These are phyloP conservation scores for Adansonia madagascariensis DNA, from an alignment of 441 rosid species.

Conservation along the genomic window DNA sequence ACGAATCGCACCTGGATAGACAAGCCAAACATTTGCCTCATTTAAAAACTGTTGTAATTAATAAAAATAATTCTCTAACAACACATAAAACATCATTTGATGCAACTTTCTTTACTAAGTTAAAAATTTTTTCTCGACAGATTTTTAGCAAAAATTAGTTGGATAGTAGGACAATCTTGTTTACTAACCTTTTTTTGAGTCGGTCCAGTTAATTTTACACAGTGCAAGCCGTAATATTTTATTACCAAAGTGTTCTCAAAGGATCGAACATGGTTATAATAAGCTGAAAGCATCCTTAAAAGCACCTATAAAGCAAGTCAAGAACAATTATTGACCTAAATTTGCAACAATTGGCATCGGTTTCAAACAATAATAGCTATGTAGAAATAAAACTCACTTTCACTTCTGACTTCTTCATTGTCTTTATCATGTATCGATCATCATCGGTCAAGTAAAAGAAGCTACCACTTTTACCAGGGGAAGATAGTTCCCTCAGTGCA, in stretches of 20 bases:
- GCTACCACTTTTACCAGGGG: conserved; percentile 85
- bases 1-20: conserved; percentile 59
- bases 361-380: background rate
- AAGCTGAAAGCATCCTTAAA: conserved; percentile 70
- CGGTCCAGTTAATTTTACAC: conserved; percentile 62
- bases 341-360: background rate
- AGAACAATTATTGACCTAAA: background rate
- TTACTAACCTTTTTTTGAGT: conserved; percentile 58
- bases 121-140: background rate
- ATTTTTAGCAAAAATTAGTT: background rate
- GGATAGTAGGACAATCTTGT: background rate
- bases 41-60: no score
- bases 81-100: background rate
- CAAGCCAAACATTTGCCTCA: background rate
- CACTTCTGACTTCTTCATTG: conserved; percentile 70
- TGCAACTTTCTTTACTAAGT: background rate
- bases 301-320: conserved; percentile 43
- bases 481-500: conserved; percentile 75
- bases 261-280: conserved; percentile 65
- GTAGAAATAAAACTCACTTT: conserved; percentile 43
- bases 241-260: conserved; percentile 65
- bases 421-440: conserved; percentile 57
- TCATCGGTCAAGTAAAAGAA: conserved; percentile 61
- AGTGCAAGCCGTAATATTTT: conserved; percentile 66
- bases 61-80: background rate